A percentile compares a stretch with the other conserved stretches of the same genome.
Evolutionary conservation across 768 basidiomycete genomes (phyloP).

Genomic region (Boletus edulis): DNA sequence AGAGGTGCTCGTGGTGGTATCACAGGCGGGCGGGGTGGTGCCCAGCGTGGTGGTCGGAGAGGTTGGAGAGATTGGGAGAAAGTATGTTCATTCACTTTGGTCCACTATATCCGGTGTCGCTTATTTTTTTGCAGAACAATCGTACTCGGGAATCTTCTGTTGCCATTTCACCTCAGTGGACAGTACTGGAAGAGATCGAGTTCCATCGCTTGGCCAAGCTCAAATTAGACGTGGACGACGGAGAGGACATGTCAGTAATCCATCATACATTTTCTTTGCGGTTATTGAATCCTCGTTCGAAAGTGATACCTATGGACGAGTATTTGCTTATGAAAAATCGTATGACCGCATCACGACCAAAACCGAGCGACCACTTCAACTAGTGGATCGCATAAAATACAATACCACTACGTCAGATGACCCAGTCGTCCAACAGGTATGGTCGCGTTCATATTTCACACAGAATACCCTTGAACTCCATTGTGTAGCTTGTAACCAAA

Average conservation of each 20-base stretch:
- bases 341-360: conserved; percentile 97
- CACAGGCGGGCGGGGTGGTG: conserved; percentile 42
- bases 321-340: conserved; percentile 90
- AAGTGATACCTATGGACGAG: conserved; percentile 84
- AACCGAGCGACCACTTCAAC: conserved; percentile 85
- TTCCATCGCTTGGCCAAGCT: conserved; percentile 91
- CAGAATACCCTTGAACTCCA: conserved; percentile 3
- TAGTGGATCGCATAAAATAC: conserved; percentile 93
- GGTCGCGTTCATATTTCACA: conserved; percentile 4
- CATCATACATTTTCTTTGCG: not conserved
- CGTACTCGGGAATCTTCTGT: conserved; percentile 92
- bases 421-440: conserved; percentile 89
- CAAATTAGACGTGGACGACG: conserved; percentile 90
- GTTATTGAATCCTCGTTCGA: conserved; percentile 6
- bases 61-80: conserved; percentile 97
- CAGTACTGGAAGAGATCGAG: conserved; percentile 96
- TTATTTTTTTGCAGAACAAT: conserved; percentile 50
- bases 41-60: conserved; percentile 44
- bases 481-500: conserved; percentile 70
- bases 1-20: conserved; percentile 45
- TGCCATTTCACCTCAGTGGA: conserved; percentile 88
- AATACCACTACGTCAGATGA: conserved; percentile 98
- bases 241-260: conserved; percentile 75
- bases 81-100: conserved; percentile 39
- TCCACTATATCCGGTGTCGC: not conserved